Conservation (phyloP, 768 basidiomycete genomes). For the Russula vinacea region DNA sequence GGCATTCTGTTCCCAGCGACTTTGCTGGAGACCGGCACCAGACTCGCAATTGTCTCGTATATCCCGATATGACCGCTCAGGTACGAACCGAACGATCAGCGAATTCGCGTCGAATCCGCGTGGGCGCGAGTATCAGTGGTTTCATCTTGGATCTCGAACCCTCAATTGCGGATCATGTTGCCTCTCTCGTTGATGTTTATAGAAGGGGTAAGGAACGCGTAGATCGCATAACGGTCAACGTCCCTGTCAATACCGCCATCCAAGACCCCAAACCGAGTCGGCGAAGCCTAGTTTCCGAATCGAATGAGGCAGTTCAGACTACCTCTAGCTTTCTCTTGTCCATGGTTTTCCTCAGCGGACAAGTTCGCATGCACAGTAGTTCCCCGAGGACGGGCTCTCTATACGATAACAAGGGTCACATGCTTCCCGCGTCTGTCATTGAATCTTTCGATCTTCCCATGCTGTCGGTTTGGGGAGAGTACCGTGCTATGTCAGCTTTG, state of each 20-base stretch:
- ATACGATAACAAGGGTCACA: slow-evolving; percentile 52
- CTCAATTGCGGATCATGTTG: slow-evolving; percentile 70
- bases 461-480: slow-evolving; percentile 81
- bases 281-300: slow-evolving; percentile 24
- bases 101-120: slow-evolving; percentile 52
- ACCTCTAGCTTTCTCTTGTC: slow-evolving; percentile 63
- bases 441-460: slow-evolving; percentile 73
- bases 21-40: slow-evolving; percentile 68
- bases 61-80: slow-evolving; percentile 78
- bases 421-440: slow-evolving; percentile 49
- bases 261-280: slow-evolving; percentile 11
- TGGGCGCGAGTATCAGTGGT: slow-evolving; percentile 72
- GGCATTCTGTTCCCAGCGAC: slow-evolving; percentile 64
- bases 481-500: slow-evolving; percentile 54
- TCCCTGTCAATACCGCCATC: slow-evolving; percentile 44
- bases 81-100: slow-evolving; percentile 54
- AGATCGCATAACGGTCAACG: slow-evolving; percentile 56
- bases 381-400: slow-evolving; percentile 32
- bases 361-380: slow-evolving; percentile 68
- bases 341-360: slow-evolving; percentile 80
- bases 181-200: slow-evolving; percentile 83
- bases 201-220: slow-evolving; percentile 76
- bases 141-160: slow-evolving; percentile 85
- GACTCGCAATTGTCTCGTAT: slow-evolving; percentile 68
- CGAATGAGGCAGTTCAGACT: slow-evolving; percentile 40